Evolutionary conservation across 106 monocot genomes (phyloP).

Genomic region (Dendrobium huoshanense): DNA sequence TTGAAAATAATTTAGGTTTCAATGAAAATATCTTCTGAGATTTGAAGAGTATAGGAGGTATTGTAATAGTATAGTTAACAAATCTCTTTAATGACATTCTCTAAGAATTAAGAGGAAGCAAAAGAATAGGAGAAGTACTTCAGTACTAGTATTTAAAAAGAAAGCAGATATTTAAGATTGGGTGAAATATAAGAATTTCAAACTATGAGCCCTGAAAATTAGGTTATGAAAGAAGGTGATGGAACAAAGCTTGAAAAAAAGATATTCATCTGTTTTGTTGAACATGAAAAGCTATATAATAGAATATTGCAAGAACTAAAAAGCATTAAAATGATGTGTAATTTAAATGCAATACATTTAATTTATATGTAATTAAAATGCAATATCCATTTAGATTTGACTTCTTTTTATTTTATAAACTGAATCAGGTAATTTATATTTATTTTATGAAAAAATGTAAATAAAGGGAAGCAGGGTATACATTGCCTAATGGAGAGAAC

Average conservation of each 20-base stretch:
- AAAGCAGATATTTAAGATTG: neutral
- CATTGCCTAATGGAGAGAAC: too few relatives aligned
- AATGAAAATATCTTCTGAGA: neutral
- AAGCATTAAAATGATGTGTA: neutral
- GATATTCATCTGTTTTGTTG: neutral
- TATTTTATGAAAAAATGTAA: too few relatives aligned
- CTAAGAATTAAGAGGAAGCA: neutral
- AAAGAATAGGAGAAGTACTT: neutral
- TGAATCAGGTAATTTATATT: too few relatives aligned
- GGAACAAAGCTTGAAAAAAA: neutral
- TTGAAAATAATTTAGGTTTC: neutral
- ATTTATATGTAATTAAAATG: neutral
- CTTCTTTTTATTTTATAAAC: too few relatives aligned
- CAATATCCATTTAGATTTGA: neutral
- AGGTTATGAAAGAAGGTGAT: neutral
- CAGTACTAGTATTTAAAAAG: neutral
- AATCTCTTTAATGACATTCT: neutral
- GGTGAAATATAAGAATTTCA: too few relatives aligned
- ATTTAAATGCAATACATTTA: neutral
- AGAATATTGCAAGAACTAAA: neutral
- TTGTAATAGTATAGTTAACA: neutral
- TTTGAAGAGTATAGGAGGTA: neutral
- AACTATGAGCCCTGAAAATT: neutral
- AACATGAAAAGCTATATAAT: neutral
- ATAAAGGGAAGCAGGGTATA: too few relatives aligned